These are phyloP conservation scores for Agrocybe praecox DNA, from an alignment of 768 basidiomycete genomes.

Conservation along the genomic window DNA sequence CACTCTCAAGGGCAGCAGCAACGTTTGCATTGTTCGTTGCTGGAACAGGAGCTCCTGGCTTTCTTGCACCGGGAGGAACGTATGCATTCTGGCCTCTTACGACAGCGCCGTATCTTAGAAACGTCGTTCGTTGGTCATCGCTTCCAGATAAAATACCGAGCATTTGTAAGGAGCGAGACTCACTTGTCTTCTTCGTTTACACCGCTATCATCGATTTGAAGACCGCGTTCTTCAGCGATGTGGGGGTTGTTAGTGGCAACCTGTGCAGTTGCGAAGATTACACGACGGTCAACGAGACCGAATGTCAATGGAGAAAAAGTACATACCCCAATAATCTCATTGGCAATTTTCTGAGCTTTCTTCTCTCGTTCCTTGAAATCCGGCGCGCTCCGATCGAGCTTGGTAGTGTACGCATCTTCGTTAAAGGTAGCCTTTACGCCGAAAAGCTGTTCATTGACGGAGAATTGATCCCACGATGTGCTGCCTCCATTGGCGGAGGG, in stretches of 20 bases:
- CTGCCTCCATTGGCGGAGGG: slow-evolving; percentile 43
- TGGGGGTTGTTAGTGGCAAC: slow-evolving; percentile 74
- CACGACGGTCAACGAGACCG: background rate
- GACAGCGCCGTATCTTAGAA: slow-evolving; percentile 85
- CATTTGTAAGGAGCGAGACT: slow-evolving; percentile 24
- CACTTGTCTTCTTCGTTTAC: slow-evolving; percentile 97
- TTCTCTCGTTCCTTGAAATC: slow-evolving; percentile 90
- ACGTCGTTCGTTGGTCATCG: background rate
- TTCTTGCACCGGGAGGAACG: slow-evolving; percentile 88
- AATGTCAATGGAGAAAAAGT: slow-evolving; percentile 2
- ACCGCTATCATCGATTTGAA: slow-evolving; percentile 67
- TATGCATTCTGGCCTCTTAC: slow-evolving; percentile 89
- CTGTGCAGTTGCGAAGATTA: slow-evolving; percentile 35
- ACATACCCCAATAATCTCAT: slow-evolving; percentile 87
- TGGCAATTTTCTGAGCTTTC: slow-evolving; percentile 85
- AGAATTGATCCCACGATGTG: slow-evolving; percentile 88
- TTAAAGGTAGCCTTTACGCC: slow-evolving; percentile 91
- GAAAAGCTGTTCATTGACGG: slow-evolving; percentile 89
- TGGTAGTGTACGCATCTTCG: slow-evolving; percentile 95
- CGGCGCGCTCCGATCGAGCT: slow-evolving; percentile 78
- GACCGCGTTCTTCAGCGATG: slow-evolving; percentile 84
- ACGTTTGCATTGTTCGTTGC: slow-evolving; percentile 24
- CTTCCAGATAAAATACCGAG: background rate
- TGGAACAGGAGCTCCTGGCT: slow-evolving; percentile 24
- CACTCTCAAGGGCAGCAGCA: background rate